Evolutionary conservation across 2,329 filamentous ascomycete genomes (phyloP).

Genomic region (Reticulascus tulasneorum): DNA sequence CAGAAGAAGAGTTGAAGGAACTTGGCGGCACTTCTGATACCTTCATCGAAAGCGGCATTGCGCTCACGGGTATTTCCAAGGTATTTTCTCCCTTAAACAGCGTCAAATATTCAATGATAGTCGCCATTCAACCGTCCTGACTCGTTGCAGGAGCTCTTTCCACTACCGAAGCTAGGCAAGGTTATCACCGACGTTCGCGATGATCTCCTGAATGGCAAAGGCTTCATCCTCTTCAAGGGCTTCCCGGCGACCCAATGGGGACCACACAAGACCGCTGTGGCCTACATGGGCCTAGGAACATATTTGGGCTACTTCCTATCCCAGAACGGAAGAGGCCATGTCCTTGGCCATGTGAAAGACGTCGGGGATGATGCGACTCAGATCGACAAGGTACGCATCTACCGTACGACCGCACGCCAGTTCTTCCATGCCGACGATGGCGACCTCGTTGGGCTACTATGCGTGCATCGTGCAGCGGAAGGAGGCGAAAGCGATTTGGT

Average conservation of each 20-base stretch:
- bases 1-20: conserved; percentile 61
- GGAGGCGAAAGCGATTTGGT: conserved; percentile 83
- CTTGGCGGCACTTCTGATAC: conserved; percentile 62
- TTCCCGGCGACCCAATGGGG: conserved; percentile 76
- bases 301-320: conserved; percentile 85
- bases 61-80: conserved; percentile 62
- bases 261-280: conserved; percentile 73
- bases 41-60: conserved; percentile 62
- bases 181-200: conserved; percentile 31
- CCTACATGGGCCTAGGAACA: conserved; percentile 86
- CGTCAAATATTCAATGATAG: too few relatives aligned
- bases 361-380: conserved; percentile 75
- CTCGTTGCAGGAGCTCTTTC: conserved; percentile 33
- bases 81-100: not conserved
- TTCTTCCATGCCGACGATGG: conserved; percentile 83
- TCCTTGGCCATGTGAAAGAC: conserved; percentile 87
- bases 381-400: conserved; percentile 86
- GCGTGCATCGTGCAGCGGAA: conserved; percentile 71
- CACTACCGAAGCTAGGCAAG: conserved; percentile 34
- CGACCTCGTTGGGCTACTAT: conserved; percentile 80
- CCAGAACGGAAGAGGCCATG: conserved; percentile 81
- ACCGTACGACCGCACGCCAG: conserved; percentile 79
- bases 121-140: too few relatives aligned
- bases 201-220: conserved; percentile 69
- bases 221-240: conserved; percentile 85